These are phyloP conservation scores for Lanmaoa rubissima DNA, from an alignment of 768 basidiomycete species.

Conservation along the genomic window DNA sequence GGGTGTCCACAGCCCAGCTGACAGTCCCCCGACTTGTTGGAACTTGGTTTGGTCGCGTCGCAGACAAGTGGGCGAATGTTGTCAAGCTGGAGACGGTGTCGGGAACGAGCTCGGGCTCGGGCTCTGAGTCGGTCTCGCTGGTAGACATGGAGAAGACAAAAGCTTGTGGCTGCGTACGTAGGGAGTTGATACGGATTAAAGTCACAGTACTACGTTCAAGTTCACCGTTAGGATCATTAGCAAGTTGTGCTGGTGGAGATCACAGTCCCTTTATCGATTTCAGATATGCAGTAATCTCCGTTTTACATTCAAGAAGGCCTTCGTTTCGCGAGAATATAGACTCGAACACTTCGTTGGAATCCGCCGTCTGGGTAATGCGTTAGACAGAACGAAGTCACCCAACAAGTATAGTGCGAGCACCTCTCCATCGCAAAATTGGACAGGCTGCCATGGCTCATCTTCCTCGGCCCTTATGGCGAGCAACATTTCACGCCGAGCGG, in stretches of 20 bases:
- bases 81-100: constrained; percentile 16
- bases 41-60: constrained; percentile 3
- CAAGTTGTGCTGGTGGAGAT: constrained; percentile 8
- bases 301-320: constrained; percentile 50
- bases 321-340: constrained; percentile 59
- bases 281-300: constrained; percentile 55
- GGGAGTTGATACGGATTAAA: neutral
- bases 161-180: neutral
- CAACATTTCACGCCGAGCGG: constrained; percentile 74
- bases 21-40: constrained; percentile 12
- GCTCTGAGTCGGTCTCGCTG: constrained; percentile 62
- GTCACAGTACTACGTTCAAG: neutral
- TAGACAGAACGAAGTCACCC: constrained; percentile 5
- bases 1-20: constrained; percentile 22
- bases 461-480: constrained; percentile 70
- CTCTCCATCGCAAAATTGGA: constrained; percentile 63
- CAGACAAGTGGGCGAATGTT: constrained; percentile 20
- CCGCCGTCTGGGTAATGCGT: constrained; percentile 46
- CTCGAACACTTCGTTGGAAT: constrained; percentile 58
- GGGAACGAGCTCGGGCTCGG: constrained; percentile 32
- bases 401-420: constrained; percentile 39
- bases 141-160: constrained; percentile 28
- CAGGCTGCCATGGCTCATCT: constrained; percentile 71
- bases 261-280: constrained; percentile 56
- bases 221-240: neutral